phyloP scores from a whole-genome alignment of 768 basidiomycete genomes.

The Stropharia rugosoannulata region DNA sequence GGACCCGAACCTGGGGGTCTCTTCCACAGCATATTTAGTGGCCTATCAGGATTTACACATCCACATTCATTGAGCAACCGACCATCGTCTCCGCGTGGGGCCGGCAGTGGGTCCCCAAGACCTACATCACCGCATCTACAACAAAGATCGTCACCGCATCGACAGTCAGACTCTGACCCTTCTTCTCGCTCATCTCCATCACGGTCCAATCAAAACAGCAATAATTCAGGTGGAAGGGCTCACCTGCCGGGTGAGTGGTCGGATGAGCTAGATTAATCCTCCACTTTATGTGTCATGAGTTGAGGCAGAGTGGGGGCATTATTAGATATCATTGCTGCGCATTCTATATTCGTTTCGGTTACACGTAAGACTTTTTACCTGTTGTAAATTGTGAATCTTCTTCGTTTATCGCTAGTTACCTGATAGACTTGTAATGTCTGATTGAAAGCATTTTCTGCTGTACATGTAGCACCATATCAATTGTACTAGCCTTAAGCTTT shows the following conservation, averaged over 20 bases:
- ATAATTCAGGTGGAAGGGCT: constrained; percentile 14
- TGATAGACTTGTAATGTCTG: too few species aligned
- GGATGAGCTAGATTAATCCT: constrained; percentile 37
- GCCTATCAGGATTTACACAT: constrained; percentile 20
- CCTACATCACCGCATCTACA: constrained; percentile 1
- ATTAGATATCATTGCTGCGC: neutral
- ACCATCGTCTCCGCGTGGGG: neutral
- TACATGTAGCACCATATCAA: too few species aligned
- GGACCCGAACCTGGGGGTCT: constrained; percentile 22
- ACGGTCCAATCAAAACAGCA: constrained; percentile 4
- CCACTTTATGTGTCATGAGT: neutral
- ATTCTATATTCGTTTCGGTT: neutral
- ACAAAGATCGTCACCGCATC: constrained; percentile 22
- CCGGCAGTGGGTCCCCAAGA: constrained; percentile 8
- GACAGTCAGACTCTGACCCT: constrained; percentile 34
- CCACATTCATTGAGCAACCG: constrained; percentile 1
- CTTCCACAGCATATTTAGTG: constrained; percentile 33
- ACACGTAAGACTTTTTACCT: too few species aligned
- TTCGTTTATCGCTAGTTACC: too few species aligned
- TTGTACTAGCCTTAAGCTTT: too few species aligned
- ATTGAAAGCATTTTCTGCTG: too few species aligned
- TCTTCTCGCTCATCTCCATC: constrained; percentile 17
- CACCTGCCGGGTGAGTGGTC: constrained; percentile 44
- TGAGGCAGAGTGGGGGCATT: neutral
- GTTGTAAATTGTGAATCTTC: too few species aligned